phyloP scores from a whole-genome alignment of 805 yeast species.

The Candida morakotiae region DNA sequence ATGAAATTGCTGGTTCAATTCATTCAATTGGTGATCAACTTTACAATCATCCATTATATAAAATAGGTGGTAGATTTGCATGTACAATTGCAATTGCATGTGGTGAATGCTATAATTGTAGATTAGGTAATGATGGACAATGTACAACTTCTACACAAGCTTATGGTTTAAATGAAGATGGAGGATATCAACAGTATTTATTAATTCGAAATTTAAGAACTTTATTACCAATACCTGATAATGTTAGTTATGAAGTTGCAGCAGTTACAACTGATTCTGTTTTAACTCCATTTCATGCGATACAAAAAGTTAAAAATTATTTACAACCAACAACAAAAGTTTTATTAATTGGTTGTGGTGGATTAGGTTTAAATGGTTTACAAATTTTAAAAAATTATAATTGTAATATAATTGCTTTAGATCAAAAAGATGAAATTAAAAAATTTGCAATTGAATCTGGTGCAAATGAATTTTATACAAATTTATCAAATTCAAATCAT shows the following conservation, averaged over 20 bases:
- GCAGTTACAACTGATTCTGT: conserved; percentile 41
- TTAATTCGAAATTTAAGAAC: conserved; percentile 31
- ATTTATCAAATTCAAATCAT: conserved; percentile 22
- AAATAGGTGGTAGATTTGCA: conserved; percentile 27
- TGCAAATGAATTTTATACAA: conserved; percentile 39
- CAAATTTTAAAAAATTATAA: conserved; percentile 33
- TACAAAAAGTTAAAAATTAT: conserved; percentile 26
- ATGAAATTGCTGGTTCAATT: conserved; percentile 39
- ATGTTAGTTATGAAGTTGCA: conserved; percentile 34
- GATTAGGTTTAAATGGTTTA: conserved; percentile 41
- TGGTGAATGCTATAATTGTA: conserved; percentile 32
- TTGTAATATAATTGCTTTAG: conserved; percentile 30
- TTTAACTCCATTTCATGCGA: conserved; percentile 40
- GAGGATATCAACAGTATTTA: conserved; percentile 40
- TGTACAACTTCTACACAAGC: conserved; percentile 22
- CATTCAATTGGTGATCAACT: conserved; percentile 26
- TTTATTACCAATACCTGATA: conserved; percentile 37
- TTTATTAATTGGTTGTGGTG: conserved; percentile 38
- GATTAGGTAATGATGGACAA: conserved; percentile 29
- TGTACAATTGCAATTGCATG: conserved; percentile 28
- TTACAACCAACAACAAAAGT: conserved; percentile 32
- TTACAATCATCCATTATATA: conserved; percentile 18
- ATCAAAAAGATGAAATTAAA: conserved; percentile 24
- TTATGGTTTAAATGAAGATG: conserved; percentile 35
- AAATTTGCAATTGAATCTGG: conserved; percentile 29